These are phyloP conservation scores for Claviceps sp. DNA, from an alignment of 2,329 filamentous ascomycete genomes.

Conservation along the genomic window DNA sequence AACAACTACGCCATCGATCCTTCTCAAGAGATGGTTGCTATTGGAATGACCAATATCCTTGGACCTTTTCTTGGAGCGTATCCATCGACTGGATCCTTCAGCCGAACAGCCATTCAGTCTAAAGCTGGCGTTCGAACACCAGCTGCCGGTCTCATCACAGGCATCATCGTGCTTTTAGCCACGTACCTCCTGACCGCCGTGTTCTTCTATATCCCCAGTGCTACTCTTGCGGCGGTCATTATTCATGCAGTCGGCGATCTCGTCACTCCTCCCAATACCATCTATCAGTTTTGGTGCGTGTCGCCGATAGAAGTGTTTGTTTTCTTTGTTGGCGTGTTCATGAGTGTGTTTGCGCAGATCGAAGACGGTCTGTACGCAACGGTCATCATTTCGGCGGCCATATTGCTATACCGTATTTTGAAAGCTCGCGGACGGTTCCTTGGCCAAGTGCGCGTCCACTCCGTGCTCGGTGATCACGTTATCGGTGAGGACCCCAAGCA, in stretches of 20 bases:
- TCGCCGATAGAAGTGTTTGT: conserved; percentile 82
- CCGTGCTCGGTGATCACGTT: conserved; percentile 64
- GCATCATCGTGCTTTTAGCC: conserved; percentile 70
- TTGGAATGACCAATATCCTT: conserved; percentile 79
- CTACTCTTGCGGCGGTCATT: conserved; percentile 74
- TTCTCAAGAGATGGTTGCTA: conserved; percentile 90
- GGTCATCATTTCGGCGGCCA: conserved; percentile 58
- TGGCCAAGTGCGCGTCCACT: conserved; percentile 54
- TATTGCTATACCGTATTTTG: conserved; percentile 73
- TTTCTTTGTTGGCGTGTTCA: conserved; percentile 84
- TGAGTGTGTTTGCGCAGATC: conserved; percentile 78
- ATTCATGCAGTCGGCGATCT: conserved; percentile 92
- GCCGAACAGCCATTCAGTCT: conserved; percentile 89
- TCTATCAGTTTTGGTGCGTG: conserved; percentile 92
- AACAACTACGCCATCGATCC: conserved; percentile 96
- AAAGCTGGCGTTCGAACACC: conserved; percentile 92
- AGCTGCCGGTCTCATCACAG: conserved; percentile 80
- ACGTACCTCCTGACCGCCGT: conserved; percentile 79
- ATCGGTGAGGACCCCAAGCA: conserved; percentile 45
- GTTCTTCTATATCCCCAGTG: conserved; percentile 86
- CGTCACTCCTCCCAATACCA: conserved; percentile 77
- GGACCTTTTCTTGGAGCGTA: conserved; percentile 88
- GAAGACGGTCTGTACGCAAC: conserved; percentile 90
- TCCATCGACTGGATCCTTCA: conserved; percentile 90
- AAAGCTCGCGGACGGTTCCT: conserved; percentile 76